Evolutionary conservation across 108 stramenopile genomes (phyloP), one percentile per base, ranked within the genome.

Genomic region (Skeletonema costatum): DNA sequence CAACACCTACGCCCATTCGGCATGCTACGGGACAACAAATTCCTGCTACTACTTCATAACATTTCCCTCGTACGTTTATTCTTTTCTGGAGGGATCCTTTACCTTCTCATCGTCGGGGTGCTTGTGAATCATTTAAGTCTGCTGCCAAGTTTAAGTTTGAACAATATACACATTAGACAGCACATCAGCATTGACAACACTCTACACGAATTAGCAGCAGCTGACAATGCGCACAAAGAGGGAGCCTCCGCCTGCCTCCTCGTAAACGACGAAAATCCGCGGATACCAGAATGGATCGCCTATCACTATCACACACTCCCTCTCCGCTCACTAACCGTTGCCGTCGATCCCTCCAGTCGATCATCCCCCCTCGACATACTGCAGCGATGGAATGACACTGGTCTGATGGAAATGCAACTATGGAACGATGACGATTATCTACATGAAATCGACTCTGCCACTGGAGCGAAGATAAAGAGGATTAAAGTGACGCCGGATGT

Each of bases 251-350:
- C 86, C 11, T 90, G 90, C 67, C 64, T 90, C 12, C 51, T 90
- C 11, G 86, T 90, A 0, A 90, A 88, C 75, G 90, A 90, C 33
- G 83, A 84, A 68, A 84, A 88, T 70, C 83, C 64, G 12, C 53
- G 76, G 2, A 48, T 87, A 38, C 79, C 83, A 35, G 83, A 87
- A 70, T 90, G 92, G 89, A 38, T 92, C 10, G 91, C 91, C 38
- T 92, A 92, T 81, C 91, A 92, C 60, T 88, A 92, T 66, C 88
- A 87, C 53, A 79, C 88, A 3, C 48, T 92, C 44, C 91, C 91
- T 7, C 67, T 92, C 7, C 75, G 87, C 1, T 79, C 88, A 56
- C 36, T 92, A 10, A 80, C 87, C 64, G 86, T 92, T 36, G 83
- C 86, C 3, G 85, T 92, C 35, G 91, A 92, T 76, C 91, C 91